Evolutionary conservation across 2,329 filamentous ascomycete genomes (phyloP).

Genomic region (Penicillium concentricum): DNA sequence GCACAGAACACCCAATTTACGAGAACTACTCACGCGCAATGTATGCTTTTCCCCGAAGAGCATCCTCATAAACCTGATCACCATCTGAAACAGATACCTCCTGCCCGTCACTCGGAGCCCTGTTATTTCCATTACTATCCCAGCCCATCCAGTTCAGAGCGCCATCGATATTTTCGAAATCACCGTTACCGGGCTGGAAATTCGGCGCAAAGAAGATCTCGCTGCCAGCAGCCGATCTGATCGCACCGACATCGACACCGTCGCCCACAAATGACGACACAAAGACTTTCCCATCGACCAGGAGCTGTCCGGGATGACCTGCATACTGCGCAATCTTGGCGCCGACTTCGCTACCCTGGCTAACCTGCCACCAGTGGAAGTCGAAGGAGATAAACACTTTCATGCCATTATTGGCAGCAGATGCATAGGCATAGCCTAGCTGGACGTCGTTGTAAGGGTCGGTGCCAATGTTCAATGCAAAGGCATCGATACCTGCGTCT

Average conservation of each 20-base stretch:
- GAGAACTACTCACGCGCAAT: slow-evolving; percentile 43
- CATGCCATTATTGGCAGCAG: slow-evolving; percentile 48
- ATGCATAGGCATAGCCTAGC: slow-evolving; percentile 51
- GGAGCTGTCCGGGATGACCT: slow-evolving; percentile 47
- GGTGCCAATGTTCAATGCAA: slow-evolving; percentile 52
- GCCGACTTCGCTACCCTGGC: slow-evolving; percentile 44
- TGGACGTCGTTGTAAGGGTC: slow-evolving; percentile 48
- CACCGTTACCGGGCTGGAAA: slow-evolving; percentile 45
- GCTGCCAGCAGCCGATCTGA: slow-evolving; percentile 45
- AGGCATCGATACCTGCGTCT: slow-evolving; percentile 47
- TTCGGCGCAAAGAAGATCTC: slow-evolving; percentile 53
- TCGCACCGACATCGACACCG: slow-evolving; percentile 44
- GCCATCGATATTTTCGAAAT: slow-evolving; percentile 42
- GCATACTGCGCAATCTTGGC: slow-evolving; percentile 50
- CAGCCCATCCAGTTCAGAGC: slow-evolving; percentile 49
- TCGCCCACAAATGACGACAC: slow-evolving; percentile 56
- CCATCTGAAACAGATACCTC: slow-evolving; percentile 43
- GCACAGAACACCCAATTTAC: not conserved
- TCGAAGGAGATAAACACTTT: slow-evolving; percentile 60
- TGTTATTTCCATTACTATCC: slow-evolving; percentile 47
- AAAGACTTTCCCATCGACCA: slow-evolving; percentile 51
- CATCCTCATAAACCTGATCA: slow-evolving; percentile 36
- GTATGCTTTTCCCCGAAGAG: slow-evolving; percentile 46
- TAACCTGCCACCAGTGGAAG: slow-evolving; percentile 50
- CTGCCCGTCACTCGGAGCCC: slow-evolving; percentile 46